Base-by-base conservation (phyloP, 1,139 yeast genomes). In the Yamadazyma friedrichii region DNA sequence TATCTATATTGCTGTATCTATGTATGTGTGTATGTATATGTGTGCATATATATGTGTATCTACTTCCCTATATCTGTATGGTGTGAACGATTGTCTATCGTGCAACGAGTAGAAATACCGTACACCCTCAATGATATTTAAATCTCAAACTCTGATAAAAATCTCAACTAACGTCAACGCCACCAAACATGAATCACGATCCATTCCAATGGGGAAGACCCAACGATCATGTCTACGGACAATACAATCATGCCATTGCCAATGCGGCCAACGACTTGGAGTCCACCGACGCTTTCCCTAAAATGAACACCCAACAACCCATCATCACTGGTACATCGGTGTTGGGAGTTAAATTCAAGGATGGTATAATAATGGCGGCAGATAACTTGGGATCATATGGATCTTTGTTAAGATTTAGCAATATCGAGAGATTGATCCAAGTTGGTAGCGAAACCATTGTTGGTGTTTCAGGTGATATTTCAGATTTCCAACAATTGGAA, bases 131-230 rank as follows among this genome's bases (percentile, higher is more conserved):
- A 6, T 15, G 10, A n/a, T 15, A 11, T 15, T 20, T 20, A n/a
- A 32, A 17, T 24, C 28, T 33, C 28, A 20, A 35, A 6, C 28
- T 25, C 28, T 6, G 25, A 25, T 4, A 25, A 27, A 27, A 27
- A n/a, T 27, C 30, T 22, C 25, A 20, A 32, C 26, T 20, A 35
- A 51, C 33, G 32, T 29, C 9, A 35, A 24, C 31, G 39, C 39
- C 39, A 36, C 39, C 44, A 33, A 27, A 24, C 11, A 91, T 93
- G 98, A 87, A 93, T 59, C 98, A 93, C 88, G 88, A 86, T 73
- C 98, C 96, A 52, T 83, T 74, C 54, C 75, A 77, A 54, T 93
- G 98, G 98, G 98, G 98, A 15, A 86, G 97, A 67, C 98, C 98
- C 46, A 74, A 84, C 40, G 82, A 85, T 60, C 80, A 77, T 38